Base-by-base conservation (phyloP, 2,329 filamentous ascomycete species). In the Fusarium chuoi region DNA sequence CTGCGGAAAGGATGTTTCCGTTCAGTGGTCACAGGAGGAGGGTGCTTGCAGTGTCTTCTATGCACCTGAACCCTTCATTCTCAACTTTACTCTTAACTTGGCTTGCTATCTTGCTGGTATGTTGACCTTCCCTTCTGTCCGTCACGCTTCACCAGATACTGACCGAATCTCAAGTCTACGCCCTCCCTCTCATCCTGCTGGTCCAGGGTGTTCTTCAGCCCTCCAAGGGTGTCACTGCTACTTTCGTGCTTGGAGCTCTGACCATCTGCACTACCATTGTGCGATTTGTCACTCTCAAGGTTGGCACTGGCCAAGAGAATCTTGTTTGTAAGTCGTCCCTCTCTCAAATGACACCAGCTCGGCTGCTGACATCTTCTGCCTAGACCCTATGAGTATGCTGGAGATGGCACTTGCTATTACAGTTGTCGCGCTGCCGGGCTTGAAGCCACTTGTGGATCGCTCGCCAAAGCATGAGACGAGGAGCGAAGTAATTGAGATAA, bases 31-130 rank as follows among this genome's bases (percentile, higher is more conserved):
- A 0, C 79, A 81, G 41, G 80, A 82, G 36, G 79, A 82, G 6
- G 81, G 79, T 4, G 80, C 81, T 11, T 82, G 80, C 67, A 82
- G 79, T 55, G 80, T 82, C 22, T 82, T 82, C 15, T 82, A 80
- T 22, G 80, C 80, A 0, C 74, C 79, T 0, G 74, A 78, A 46
- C 80, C 80, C 3, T 82, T 82, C 49, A 81, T 82, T 51, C 75
- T 81, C 46, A 82, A 82, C 62, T 82, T 82, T 24, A 78, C 80
- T 0, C 62, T 82, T 24, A 82, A 82, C 60, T 35, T 82, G 58
- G 77, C 81, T 5, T 81, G 78, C 26, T 82, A 82, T 35, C 57
- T 82, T 26, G 77, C 76, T 30, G 79, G 80, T 81, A 70, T 39
- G 73, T 59, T 5, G 15, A 11, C 33, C 2, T 5, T n/a, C 6